These are phyloP conservation scores for Psilocybe subaeruginosa DNA, from an alignment of 768 basidiomycete genomes.

Conservation along the genomic window DNA sequence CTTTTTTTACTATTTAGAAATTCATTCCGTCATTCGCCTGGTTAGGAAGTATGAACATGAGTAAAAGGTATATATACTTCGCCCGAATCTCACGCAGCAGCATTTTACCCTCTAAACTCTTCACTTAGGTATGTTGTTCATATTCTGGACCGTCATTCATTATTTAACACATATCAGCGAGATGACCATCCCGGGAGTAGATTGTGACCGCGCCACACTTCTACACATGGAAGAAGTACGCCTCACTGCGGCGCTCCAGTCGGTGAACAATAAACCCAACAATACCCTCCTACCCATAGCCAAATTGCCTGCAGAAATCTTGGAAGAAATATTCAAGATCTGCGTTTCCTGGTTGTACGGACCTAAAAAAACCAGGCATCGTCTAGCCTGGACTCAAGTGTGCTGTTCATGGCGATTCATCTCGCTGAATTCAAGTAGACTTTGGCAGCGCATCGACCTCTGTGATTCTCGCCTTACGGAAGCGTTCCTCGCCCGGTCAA, in stretches of 20 bases:
- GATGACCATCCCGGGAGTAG: background rate
- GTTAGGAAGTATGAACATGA: background rate
- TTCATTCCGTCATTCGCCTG: background rate
- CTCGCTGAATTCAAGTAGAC: constrained; percentile 35
- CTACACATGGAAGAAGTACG: constrained; percentile 30
- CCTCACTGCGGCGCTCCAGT: constrained; percentile 27
- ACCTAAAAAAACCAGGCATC: constrained; percentile 28
- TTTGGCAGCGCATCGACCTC: constrained; percentile 45
- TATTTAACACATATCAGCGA: background rate
- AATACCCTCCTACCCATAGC: constrained; percentile 33
- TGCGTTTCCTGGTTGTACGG: constrained; percentile 40
- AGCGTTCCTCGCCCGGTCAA: constrained; percentile 38
- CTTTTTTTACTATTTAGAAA: constrained; percentile 13
- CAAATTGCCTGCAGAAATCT: constrained; percentile 40
- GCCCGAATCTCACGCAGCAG: constrained; percentile 3
- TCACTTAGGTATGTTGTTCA: constrained; percentile 1
- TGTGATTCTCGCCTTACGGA: constrained; percentile 33
- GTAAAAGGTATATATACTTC: constrained; percentile 10
- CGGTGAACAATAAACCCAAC: constrained; percentile 29
- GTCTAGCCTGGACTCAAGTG: constrained; percentile 44
- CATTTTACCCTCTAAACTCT: background rate
- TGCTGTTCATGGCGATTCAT: constrained; percentile 40
- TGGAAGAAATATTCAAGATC: constrained; percentile 40
- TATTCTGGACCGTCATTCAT: background rate
- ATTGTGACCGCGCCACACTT: constrained; percentile 5